Base-by-base conservation (phyloP, 768 basidiomycete genomes). In the Mycena indigotica region DNA sequence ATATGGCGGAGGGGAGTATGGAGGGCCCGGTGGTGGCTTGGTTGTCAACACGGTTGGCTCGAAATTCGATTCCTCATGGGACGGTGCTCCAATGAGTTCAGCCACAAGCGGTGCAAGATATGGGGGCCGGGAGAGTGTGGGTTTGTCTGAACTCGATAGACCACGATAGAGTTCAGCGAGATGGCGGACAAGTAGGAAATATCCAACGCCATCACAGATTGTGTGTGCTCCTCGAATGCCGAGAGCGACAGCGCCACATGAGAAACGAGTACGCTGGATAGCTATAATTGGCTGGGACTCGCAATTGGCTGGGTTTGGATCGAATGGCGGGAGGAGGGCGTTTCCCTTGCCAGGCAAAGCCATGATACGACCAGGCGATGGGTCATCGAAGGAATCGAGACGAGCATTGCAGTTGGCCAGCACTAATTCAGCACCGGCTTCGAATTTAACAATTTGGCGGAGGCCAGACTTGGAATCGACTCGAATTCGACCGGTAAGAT, bases 261-360 rank as follows among this genome's bases (percentile, higher is more conserved):
- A 57, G 28, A 66, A 66, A 21, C 60, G 63, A 13, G 65, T 66
- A 21, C 58, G 63, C 41, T 66, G 65, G 15, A 66, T 51, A 29
- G 63, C 56, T 24, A 66, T 29, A 35, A 66, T 39, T 3, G 60
- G 52, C 3, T 38, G 55, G 40, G 39, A 28, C 24, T 17, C 52
- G 32, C 46, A 35, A 3, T 32, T 54, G 5, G 56, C 58, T 17
- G 52, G 56, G 10, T 55, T 50, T 29, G 58, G 32, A 28, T 63
- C 62, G 39, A 54, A 66, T 4, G 65, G 60, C 16, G 59, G 19
- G 16, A 63, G 52, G 4, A 66, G 55, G 2, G 56, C 62, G 29
- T 66, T 66, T 25, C 65, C 60, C 2, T 56, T 60, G 2, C 23
- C 57, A 15, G 65, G 65, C 10, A 66, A 32, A 50, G 44, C 35